phyloP scores from a whole-genome alignment of 352 stramenopile genomes.

The Phytophthora tubulina region DNA sequence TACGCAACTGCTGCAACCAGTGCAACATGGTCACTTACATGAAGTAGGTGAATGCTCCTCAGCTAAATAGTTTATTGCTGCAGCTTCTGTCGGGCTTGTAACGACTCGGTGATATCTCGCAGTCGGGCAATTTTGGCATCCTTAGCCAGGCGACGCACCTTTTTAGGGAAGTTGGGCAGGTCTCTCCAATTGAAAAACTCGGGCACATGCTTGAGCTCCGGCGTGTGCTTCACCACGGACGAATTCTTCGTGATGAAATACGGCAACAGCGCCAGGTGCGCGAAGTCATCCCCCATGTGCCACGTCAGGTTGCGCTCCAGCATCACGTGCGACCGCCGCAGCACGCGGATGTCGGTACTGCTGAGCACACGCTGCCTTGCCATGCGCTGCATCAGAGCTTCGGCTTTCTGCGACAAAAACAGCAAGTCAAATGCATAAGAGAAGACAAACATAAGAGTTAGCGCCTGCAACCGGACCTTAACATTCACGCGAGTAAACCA shows the following conservation, averaged over 20 bases:
- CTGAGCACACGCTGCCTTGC: constrained; percentile 61
- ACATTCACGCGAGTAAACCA: neutral
- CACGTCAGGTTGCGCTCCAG: constrained; percentile 65
- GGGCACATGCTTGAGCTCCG: constrained; percentile 53
- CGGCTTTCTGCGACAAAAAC: constrained; percentile 50
- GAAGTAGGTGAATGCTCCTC: constrained; percentile 1
- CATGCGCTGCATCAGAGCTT: constrained; percentile 71
- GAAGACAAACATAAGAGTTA: neutral
- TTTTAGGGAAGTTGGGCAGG: constrained; percentile 57
- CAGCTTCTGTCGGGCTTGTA: constrained; percentile 42
- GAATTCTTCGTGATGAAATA: constrained; percentile 60
- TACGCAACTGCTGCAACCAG: constrained; percentile 17
- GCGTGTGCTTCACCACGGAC: constrained; percentile 38
- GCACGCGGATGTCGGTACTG: constrained; percentile 51
- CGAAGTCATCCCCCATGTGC: constrained; percentile 68
- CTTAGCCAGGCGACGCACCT: constrained; percentile 12
- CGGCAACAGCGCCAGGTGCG: constrained; percentile 61
- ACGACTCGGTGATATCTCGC: constrained; percentile 39
- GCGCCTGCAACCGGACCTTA: neutral
- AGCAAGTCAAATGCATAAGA: neutral
- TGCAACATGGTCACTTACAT: too few relatives aligned
- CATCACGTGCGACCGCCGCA: constrained; percentile 66
- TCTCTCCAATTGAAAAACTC: constrained; percentile 58
- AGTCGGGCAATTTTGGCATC: constrained; percentile 38
- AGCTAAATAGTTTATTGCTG: constrained; percentile 36